phyloP scores from a whole-genome alignment of 768 basidiomycete genomes.

The Boletus reticulatus region DNA sequence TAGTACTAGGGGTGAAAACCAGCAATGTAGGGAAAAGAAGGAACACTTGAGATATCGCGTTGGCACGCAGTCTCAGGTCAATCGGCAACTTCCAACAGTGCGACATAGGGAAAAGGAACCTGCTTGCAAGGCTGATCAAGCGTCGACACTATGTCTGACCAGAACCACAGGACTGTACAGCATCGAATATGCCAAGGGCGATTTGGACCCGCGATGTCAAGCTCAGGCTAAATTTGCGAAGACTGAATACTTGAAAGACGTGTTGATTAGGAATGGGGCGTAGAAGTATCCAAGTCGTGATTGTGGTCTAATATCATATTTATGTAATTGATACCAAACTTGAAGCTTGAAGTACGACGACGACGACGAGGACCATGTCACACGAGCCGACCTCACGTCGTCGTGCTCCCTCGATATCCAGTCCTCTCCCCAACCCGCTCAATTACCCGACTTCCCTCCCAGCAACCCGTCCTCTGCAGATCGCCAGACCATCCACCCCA shows the following conservation, averaged over 20 bases:
- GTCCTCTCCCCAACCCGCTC: conserved; percentile 33
- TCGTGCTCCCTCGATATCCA: conserved; percentile 45
- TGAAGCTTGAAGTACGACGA: conserved; percentile 9
- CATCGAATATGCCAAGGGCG: conserved; percentile 39
- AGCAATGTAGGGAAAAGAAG: no score
- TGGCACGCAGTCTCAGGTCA: conserved; percentile 42
- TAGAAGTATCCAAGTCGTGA: conserved; percentile 35
- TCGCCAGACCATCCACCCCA: conserved; percentile 55
- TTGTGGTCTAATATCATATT: no score
- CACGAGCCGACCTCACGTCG: conserved; percentile 39
- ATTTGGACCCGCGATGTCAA: conserved; percentile 52
- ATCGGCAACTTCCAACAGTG: neutral
- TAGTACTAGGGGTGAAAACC: no score
- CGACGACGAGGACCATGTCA: conserved; percentile 45
- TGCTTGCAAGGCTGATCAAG: conserved; percentile 64
- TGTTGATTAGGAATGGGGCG: no score
- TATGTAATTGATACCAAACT: neutral
- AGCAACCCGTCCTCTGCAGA: conserved; percentile 56
- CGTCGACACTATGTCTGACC: conserved; percentile 61
- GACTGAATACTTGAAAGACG: no score
- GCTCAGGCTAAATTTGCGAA: conserved; percentile 23
- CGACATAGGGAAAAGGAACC: neutral
- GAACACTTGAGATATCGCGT: conserved; percentile 30
- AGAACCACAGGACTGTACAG: conserved; percentile 42
- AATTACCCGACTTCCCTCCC: conserved; percentile 37